Percentiles rank a stretch among this genome's conserved stretches.
These are phyloP conservation scores for Thelonectria rubi DNA, from an alignment of 2,329 filamentous ascomycete genomes.

Conservation along the genomic window DNA sequence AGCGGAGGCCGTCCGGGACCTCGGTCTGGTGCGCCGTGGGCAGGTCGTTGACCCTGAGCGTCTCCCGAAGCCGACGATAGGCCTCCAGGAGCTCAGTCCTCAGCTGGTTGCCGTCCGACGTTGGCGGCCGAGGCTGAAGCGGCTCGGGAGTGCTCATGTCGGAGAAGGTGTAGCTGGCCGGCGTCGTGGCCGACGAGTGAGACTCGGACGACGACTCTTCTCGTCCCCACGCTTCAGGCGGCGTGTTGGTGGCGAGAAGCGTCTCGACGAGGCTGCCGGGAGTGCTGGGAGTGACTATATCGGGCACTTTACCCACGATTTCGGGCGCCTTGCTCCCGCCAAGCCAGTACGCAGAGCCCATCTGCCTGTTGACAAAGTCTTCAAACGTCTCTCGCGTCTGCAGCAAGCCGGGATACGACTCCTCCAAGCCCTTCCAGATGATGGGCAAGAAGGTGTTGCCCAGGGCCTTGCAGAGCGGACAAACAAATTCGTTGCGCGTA, in stretches of 20 bases:
- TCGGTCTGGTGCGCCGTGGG: constrained; percentile 48
- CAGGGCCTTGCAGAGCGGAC: constrained; percentile 93
- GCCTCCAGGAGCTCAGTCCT: constrained; percentile 66
- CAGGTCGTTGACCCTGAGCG: constrained; percentile 65
- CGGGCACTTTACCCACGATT: constrained; percentile 42
- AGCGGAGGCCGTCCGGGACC: constrained; percentile 56
- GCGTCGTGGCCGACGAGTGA: constrained; percentile 48
- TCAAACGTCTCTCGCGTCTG: constrained; percentile 68
- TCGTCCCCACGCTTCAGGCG: constrained; percentile 53
- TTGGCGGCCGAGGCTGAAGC: constrained; percentile 26
- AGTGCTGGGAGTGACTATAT: constrained; percentile 49
- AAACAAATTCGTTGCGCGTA: constrained; percentile 87
- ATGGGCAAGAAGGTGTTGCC: constrained; percentile 96
- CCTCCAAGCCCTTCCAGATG: constrained; percentile 92
- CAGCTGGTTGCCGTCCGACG: constrained; percentile 42
- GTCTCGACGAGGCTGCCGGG: constrained; percentile 51
- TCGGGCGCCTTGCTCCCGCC: constrained; percentile 52
- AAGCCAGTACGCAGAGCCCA: constrained; percentile 56
- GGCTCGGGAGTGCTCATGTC: constrained; percentile 42
- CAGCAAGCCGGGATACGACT: constrained; percentile 80
- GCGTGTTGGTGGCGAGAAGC: constrained; percentile 50
- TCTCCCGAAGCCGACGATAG: constrained; percentile 69
- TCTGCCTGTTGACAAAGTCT: constrained; percentile 71
- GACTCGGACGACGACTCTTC: constrained; percentile 45
- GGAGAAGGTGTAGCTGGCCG: constrained; percentile 55